Conservation (phyloP, 2,329 filamentous ascomycete genomes). For the Colletotrichum camelliae region DNA sequence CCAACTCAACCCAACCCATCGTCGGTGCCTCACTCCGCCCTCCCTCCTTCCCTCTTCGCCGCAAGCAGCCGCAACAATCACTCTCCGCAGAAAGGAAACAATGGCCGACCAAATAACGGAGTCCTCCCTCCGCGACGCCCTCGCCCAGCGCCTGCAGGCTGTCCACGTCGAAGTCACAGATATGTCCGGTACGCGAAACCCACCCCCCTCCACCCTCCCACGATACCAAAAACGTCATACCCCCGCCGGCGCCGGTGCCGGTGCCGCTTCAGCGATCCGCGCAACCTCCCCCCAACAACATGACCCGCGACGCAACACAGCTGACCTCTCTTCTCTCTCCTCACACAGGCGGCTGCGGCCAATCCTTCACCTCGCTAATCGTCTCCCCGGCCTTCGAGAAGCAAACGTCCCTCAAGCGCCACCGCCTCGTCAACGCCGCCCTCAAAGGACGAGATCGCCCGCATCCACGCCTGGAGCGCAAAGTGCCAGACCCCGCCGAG, state of each 20-base stretch:
- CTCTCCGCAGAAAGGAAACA: neutral
- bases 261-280: neutral
- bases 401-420: slow-evolving; percentile 80
- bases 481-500: slow-evolving; percentile 91
- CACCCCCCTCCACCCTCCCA: neutral
- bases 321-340: neutral
- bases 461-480: slow-evolving; percentile 93
- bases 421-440: slow-evolving; percentile 83
- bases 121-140: slow-evolving; percentile 69
- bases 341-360: slow-evolving; percentile 62
- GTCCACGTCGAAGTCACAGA: slow-evolving; percentile 87
- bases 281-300: neutral
- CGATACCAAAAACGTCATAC: slow-evolving; percentile 8
- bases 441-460: slow-evolving; percentile 89
- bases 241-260: neutral
- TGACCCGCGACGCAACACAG: neutral
- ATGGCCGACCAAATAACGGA: slow-evolving; percentile 74
- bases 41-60: neutral
- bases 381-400: slow-evolving; percentile 72
- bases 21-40: neutral
- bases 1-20: neutral
- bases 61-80: neutral
- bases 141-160: slow-evolving; percentile 74
- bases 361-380: slow-evolving; percentile 64
- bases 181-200: slow-evolving; percentile 74